Evolutionary conservation across 169 alveolate genomes (phyloP).

Genomic region (Plasmodium fragile): DNA sequence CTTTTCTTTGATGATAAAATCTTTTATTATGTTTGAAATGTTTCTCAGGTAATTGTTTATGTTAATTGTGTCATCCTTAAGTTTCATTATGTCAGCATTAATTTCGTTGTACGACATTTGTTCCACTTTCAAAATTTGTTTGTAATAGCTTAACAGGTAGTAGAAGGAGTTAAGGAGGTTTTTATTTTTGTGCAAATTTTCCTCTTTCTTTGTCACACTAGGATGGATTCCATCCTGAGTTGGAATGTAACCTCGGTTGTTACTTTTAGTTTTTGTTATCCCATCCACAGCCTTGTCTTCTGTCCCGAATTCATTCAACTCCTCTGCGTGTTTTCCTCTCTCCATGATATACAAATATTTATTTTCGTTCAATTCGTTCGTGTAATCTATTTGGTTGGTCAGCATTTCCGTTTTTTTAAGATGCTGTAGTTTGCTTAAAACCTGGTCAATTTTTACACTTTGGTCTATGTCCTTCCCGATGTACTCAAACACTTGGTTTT

Average conservation of each 20-base stretch:
- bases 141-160: constrained; percentile 49
- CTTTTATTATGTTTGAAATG: constrained; percentile 38
- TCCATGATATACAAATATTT: constrained; percentile 57
- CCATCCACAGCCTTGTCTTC: neutral
- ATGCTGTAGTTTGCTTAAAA: constrained; percentile 30
- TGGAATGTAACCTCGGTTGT: neutral
- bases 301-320: neutral
- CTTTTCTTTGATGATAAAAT: constrained; percentile 49
- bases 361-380: constrained; percentile 32
- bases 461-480: constrained; percentile 30
- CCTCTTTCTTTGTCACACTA: neutral
- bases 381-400: neutral
- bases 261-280: neutral
- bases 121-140: constrained; percentile 58
- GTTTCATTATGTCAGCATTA: constrained; percentile 51
- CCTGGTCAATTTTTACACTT: constrained; percentile 33
- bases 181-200: constrained; percentile 8
- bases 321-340: constrained; percentile 14
- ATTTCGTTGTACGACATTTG: constrained; percentile 49
- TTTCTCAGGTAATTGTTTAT: constrained; percentile 43
- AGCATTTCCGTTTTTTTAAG: constrained; percentile 49
- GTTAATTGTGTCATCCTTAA: constrained; percentile 46
- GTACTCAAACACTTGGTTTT: constrained; percentile 42
- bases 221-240: neutral
- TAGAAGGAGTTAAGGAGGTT: constrained; percentile 36